Evolutionary conservation across 129 eudicot species (phyloP), one percentile per base, ranked within the genome.

Genomic region (Centella asiatica): DNA sequence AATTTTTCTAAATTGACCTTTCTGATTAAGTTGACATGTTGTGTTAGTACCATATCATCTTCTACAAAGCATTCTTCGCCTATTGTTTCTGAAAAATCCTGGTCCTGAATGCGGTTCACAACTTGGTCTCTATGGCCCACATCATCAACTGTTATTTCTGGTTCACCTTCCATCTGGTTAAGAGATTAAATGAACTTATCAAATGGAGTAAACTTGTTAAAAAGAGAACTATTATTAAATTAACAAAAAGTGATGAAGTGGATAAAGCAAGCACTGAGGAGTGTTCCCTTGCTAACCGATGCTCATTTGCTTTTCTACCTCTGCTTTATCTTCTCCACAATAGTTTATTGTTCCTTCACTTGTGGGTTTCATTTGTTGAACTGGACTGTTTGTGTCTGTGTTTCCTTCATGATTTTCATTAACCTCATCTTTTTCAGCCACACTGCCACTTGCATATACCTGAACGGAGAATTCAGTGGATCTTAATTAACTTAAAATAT

Each of bases 1-100:
- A 37, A 37, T 7, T 37, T 6, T 37, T 36, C n/a, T n/a, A n/a
- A n/a, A n/a, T n/a, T n/a, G n/a, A n/a, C n/a, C n/a, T n/a, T n/a
- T n/a, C n/a, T n/a, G n/a, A n/a, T n/a, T n/a, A n/a, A n/a, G n/a
- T 57, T 65, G 23, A 68, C 72, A 65, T 68, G 57, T 57, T 68
- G 56, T 28, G 5, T 28, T 29, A 32, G 64, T 7, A 28, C 23
- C 13, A 6, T 31, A 42, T 27, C 60, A 36, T 44, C 44, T 56
- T 56, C 53, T 27, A 26, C 11, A 23, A n/a, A 25, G 64, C 22
- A 24, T 11, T 56, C 56, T 57, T 53, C 45, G 28, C 9, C 46
- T 45, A 17, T 28, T n/a, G 27, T 46, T 25, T 44, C 64, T 19
- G 47, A 48, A 10, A 33, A 36, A 49, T 15, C 44, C 34, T 33